Conservation (phyloP, 2,329 filamentous ascomycete species). For the Myriosclerotinia curreyana region DNA sequence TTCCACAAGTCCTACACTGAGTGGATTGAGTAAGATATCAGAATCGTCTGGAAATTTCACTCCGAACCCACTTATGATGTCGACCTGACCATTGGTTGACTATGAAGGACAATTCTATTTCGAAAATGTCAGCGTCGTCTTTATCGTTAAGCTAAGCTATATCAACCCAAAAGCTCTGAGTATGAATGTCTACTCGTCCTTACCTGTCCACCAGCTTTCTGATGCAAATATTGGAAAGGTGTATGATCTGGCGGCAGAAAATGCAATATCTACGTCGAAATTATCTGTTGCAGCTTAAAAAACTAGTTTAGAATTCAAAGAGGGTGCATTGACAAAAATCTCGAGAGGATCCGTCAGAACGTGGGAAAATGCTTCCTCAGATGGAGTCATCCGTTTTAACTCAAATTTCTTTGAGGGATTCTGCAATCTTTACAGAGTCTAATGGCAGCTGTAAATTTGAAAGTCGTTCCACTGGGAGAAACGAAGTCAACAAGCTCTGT, state of each 20-base stretch:
- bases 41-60: slow-evolving; percentile 21
- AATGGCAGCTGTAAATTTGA: background rate
- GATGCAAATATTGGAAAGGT: slow-evolving; percentile 22
- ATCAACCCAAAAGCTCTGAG: background rate
- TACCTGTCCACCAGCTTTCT: slow-evolving; percentile 15
- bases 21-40: slow-evolving; percentile 21
- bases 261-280: slow-evolving; percentile 26
- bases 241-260: slow-evolving; percentile 22
- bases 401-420: slow-evolving; percentile 2
- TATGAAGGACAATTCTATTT: slow-evolving; percentile 18
- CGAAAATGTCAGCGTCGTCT: slow-evolving; percentile 22
- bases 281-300: slow-evolving; percentile 24
- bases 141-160: background rate
- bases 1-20: slow-evolving; percentile 22
- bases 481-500: background rate
- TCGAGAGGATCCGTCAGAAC: slow-evolving; percentile 12
- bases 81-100: slow-evolving; percentile 15
- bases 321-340: slow-evolving; percentile 21
- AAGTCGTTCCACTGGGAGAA: background rate
- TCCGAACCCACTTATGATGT: slow-evolving; percentile 26
- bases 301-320: slow-evolving; percentile 20
- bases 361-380: background rate
- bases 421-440: background rate
- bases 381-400: background rate
- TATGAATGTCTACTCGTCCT: background rate